A percentile compares a stretch with the other conserved stretches of the same genome.
phyloP scores from a whole-genome alignment of 1,284 basidiomycete species.

The Cronartium quercuum region DNA sequence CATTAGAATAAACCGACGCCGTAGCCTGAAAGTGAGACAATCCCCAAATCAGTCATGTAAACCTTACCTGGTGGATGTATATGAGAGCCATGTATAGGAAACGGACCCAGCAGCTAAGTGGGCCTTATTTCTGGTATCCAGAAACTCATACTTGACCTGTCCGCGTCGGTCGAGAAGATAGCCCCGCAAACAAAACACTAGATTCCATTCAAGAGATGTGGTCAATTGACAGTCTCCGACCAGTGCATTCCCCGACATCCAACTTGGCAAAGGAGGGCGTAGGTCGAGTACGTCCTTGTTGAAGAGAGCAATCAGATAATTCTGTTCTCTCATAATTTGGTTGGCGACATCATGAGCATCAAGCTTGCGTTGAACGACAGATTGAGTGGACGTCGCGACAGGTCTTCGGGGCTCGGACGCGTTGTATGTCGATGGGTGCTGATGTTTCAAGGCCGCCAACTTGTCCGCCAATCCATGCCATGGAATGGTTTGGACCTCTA shows the following conservation, averaged over 20 bases:
- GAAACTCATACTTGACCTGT: slow-evolving; percentile 77
- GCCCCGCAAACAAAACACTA: slow-evolving; percentile 87
- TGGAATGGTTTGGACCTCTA: slow-evolving; percentile 91
- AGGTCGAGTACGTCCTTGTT: slow-evolving; percentile 93
- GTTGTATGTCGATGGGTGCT: slow-evolving; percentile 40
- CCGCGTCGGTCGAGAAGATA: slow-evolving; percentile 85
- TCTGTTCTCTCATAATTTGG: slow-evolving; percentile 93
- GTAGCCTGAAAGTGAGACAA: slow-evolving; percentile 56
- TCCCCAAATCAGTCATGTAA: neutral
- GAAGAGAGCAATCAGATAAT: slow-evolving; percentile 94
- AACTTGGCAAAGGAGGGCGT: slow-evolving; percentile 64
- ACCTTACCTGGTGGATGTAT: neutral
- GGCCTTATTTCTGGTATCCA: slow-evolving; percentile 71
- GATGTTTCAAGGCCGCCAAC: slow-evolving; percentile 53
- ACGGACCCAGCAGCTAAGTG: slow-evolving; percentile 72
- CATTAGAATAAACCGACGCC: slow-evolving; percentile 87
- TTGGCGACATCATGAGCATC: slow-evolving; percentile 96
- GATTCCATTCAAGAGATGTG: slow-evolving; percentile 87
- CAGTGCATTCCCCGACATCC: slow-evolving; percentile 45
- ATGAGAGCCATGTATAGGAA: neutral
- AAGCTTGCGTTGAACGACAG: slow-evolving; percentile 51
- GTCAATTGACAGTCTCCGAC: slow-evolving; percentile 56
- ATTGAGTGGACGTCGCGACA: slow-evolving; percentile 48
- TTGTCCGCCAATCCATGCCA: slow-evolving; percentile 91
- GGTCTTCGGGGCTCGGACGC: slow-evolving; percentile 56